These are phyloP conservation scores for Apiospora koreana DNA, from an alignment of 2,329 filamentous ascomycete species.

Conservation along the genomic window DNA sequence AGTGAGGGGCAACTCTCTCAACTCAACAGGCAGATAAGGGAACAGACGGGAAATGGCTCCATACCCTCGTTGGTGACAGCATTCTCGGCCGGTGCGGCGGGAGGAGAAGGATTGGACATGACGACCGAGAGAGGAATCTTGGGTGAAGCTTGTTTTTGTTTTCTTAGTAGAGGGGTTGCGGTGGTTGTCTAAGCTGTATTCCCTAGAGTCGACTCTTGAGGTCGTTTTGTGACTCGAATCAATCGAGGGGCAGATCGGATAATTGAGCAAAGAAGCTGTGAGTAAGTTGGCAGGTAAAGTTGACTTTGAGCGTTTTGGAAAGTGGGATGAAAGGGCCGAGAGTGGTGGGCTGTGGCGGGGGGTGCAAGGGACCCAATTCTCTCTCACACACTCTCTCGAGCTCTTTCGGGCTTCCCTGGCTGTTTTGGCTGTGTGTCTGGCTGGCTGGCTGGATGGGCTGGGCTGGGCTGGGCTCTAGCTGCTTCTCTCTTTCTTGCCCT, in stretches of 20 bases:
- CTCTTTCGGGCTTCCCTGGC: too few relatives aligned
- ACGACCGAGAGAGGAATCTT: constrained; percentile 17
- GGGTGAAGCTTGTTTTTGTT: neutral
- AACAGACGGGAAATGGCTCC: neutral
- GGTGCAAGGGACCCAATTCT: neutral
- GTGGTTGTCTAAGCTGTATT: constrained; percentile 9
- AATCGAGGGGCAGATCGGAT: constrained; percentile 11
- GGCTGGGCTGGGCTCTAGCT: neutral
- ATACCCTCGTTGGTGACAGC: constrained; percentile 13
- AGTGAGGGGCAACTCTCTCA: constrained; percentile 1
- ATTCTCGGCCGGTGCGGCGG: constrained; percentile 26
- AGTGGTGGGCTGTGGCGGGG: constrained; percentile 8
- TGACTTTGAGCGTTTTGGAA: constrained; percentile 14
- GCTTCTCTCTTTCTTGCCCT: neutral
- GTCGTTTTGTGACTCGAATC: constrained; percentile 10
- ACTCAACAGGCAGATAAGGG: constrained; percentile 2
- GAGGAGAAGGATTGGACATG: constrained; percentile 35
- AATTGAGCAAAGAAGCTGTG: constrained; percentile 5
- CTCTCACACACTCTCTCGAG: neutral
- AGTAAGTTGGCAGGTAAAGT: constrained; percentile 7
- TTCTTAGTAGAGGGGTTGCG: neutral
- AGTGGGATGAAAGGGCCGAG: constrained; percentile 13
- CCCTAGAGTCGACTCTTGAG: neutral
- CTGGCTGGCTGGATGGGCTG: too few relatives aligned
- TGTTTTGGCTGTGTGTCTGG: too few relatives aligned